Evolutionary conservation across 257 asterid genomes (phyloP).

Genomic region (Salvia splendens): DNA sequence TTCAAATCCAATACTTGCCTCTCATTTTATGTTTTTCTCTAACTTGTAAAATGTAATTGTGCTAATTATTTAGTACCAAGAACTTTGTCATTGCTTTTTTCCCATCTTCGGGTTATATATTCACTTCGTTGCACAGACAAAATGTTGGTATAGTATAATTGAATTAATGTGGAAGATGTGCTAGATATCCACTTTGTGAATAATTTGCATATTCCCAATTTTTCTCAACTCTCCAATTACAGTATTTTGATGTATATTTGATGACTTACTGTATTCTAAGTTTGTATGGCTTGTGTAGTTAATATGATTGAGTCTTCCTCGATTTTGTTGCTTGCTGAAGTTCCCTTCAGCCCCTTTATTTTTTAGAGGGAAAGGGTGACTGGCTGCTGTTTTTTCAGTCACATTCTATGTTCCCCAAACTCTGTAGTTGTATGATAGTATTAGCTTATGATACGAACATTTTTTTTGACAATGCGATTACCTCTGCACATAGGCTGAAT

Average conservation of each 20-base stretch:
- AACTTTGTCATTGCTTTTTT: neutral
- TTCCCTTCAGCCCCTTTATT: neutral
- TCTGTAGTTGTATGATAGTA: slow-evolving; percentile 5
- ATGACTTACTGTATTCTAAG: slow-evolving; percentile 3
- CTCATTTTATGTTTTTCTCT: neutral
- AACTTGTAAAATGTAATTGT: neutral
- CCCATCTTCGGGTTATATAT: neutral
- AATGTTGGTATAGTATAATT: neutral
- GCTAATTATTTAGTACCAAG: neutral
- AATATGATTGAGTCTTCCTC: neutral
- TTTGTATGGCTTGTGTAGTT: neutral
- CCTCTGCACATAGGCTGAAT: slow-evolving; percentile 50
- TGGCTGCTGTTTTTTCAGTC: neutral
- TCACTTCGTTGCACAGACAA: neutral
- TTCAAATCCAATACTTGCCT: slow-evolving; percentile 4
- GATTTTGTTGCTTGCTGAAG: neutral
- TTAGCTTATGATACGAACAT: slow-evolving; percentile 12
- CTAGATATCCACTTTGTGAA: neutral
- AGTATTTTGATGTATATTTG: neutral
- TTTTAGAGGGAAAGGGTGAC: slow-evolving; percentile 5
- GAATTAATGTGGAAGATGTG: neutral
- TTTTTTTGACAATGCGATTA: slow-evolving; percentile 3
- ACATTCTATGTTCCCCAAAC: neutral
- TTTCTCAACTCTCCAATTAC: neutral
- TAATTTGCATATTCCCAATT: neutral